Evolutionary conservation across 352 stramenopile species (phyloP), one percentile per base, ranked within the genome.

Genomic region (Blastocystis sp.): DNA sequence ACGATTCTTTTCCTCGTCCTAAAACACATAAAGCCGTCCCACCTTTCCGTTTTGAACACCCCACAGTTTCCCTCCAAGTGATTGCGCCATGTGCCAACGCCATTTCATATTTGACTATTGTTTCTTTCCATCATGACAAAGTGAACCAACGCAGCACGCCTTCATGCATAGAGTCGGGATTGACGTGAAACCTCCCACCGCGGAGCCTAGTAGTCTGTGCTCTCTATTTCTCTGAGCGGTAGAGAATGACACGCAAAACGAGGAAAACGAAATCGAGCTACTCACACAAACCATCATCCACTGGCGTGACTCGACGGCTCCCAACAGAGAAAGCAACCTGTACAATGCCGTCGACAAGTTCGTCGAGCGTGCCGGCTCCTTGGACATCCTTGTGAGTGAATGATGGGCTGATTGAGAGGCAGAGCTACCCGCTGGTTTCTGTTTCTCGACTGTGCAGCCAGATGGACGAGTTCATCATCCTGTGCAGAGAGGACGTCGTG

Each of bases 81-180:
- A 55, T 63, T 63, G 71, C 71, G 71, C 71, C 71, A 81, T 66
- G 71, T 80, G 21, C 51, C n/a, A n/a, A n/a, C n/a, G n/a, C n/a
- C n/a, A n/a, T n/a, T n/a, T n/a, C n/a, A n/a, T n/a, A n/a, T n/a
- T n/a, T n/a, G n/a, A n/a, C n/a, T n/a, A n/a, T n/a, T n/a, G n/a
- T n/a, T n/a, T n/a, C 9, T 55, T 55, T 55, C 45, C 16, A 6
- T 55, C 45, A 55, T 55, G 45, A 16, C 45, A 55, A 55, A 55
- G 45, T 55, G 45, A 55, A 16, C 45, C 6, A 55, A 55, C 45
- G 16, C 0, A 55, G 9, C 45, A 55, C n/a, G n/a, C n/a, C 16
- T 55, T 55, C 45, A 55, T 55, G 45, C 9, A 16, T 55, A 55
- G 45, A 16, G 16, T 16, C 6, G 6, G 16, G 45, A 55, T 55